These are phyloP conservation scores for Schizochytrium sp. DNA, from an alignment of 108 stramenopile genomes.

Conservation along the genomic window DNA sequence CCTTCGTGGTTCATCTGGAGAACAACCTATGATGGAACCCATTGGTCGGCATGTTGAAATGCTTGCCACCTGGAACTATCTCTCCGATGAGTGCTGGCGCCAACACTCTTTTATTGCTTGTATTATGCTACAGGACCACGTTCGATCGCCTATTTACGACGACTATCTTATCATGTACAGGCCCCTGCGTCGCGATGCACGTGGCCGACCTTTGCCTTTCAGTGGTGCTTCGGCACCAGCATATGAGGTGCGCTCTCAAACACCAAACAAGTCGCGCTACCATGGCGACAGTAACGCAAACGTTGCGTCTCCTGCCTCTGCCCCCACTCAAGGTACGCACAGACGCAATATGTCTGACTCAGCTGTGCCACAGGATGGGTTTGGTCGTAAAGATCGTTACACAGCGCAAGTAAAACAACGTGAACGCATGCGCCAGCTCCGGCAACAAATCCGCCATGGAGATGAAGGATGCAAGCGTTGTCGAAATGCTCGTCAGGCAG, in stretches of 20 bases:
- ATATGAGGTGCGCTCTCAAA: not conserved
- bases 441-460: constrained; percentile 11
- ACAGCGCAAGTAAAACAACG: constrained; percentile 17
- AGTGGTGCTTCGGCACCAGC: too few relatives aligned
- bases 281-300: not conserved
- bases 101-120: constrained; percentile 12
- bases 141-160: constrained; percentile 32
- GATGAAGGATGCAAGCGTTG: constrained; percentile 59
- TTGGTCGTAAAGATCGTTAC: constrained; percentile 18
- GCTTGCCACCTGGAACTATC: constrained; percentile 33
- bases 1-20: not conserved
- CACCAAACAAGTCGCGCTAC: not conserved
- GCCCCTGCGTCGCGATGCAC: not conserved
- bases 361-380: not conserved
- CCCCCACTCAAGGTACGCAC: not conserved
- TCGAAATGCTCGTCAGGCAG: constrained; percentile 51
- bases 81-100: constrained; percentile 53
- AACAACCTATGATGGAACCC: not conserved
- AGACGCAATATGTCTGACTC: constrained; percentile 49
- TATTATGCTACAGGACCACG: constrained; percentile 45
- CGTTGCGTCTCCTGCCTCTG: not conserved
- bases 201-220: not conserved
- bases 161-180: constrained; percentile 43
- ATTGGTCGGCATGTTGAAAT: constrained; percentile 18
- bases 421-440: constrained; percentile 37